Conservation (phyloP, 805 yeast species). For the Middelhovenomyces tepae region DNA sequence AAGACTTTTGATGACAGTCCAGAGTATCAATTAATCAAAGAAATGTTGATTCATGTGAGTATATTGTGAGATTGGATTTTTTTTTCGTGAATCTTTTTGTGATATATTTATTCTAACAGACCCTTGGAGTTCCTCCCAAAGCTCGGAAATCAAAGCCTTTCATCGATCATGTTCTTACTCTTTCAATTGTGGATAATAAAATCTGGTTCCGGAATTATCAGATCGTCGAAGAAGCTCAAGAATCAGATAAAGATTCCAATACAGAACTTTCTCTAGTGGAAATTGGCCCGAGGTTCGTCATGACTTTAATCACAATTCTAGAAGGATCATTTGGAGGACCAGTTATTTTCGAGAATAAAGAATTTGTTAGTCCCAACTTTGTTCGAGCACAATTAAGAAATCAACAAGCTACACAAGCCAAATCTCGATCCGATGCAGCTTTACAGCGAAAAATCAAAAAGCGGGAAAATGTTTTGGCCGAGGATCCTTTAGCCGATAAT, state of each 20-base stretch:
- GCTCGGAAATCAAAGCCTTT: constrained; percentile 93
- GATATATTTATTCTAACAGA: no score
- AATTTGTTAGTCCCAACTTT: constrained; percentile 91
- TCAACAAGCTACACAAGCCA: constrained; percentile 72
- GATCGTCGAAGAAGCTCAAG: constrained; percentile 47
- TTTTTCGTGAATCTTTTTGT: no score
- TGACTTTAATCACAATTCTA: constrained; percentile 81
- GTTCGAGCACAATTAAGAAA: constrained; percentile 83
- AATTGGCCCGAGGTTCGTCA: constrained; percentile 92
- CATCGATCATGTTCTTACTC: constrained; percentile 89
- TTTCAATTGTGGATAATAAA: constrained; percentile 85
- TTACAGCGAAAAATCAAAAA: constrained; percentile 62
- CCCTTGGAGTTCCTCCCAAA: constrained; percentile 91
- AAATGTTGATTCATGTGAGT: constrained; percentile 67
- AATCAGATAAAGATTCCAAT: constrained; percentile 37
- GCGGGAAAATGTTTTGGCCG: constrained; percentile 61
- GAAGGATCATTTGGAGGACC: constrained; percentile 99
- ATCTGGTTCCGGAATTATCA: constrained; percentile 95
- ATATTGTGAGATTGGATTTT: no score
- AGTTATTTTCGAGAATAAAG: constrained; percentile 92
- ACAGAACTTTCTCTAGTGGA: constrained; percentile 76
- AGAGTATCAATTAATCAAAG: constrained; percentile 71
- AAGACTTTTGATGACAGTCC: constrained; percentile 59
- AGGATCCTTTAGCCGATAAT: constrained; percentile 77
- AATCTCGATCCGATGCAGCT: constrained; percentile 70